These are phyloP conservation scores for Glaciozyma antarctica DNA, from an alignment of 768 basidiomycete genomes.

Conservation along the genomic window DNA sequence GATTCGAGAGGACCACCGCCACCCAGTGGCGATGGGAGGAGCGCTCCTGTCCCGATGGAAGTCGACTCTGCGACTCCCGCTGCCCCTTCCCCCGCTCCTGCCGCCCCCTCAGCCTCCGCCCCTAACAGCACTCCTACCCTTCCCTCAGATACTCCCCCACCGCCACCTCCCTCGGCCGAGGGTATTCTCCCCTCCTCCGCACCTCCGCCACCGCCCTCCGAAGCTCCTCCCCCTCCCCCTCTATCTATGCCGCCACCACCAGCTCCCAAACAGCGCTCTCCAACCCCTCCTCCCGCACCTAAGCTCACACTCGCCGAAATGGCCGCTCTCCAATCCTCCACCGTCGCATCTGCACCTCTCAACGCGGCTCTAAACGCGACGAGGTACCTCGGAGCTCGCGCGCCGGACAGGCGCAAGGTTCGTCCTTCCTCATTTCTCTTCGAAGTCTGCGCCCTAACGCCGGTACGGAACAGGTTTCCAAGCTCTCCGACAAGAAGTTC, in stretches of 20 bases:
- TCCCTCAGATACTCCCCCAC: not conserved
- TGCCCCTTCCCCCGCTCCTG: not conserved
- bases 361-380: constrained; percentile 38
- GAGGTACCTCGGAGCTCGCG: constrained; percentile 82
- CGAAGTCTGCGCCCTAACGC: not conserved
- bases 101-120: not conserved
- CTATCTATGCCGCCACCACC: constrained; percentile 44
- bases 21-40: too few species aligned
- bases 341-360: constrained; percentile 1
- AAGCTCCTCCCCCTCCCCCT: constrained; percentile 14
- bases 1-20: not conserved
- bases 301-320: constrained; percentile 29
- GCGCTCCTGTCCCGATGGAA: constrained; percentile 41
- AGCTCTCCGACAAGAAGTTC: constrained; percentile 92
- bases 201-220: constrained; percentile 41
- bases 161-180: not conserved
- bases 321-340: not conserved
- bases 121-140: too few species aligned
- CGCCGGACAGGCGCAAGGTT: constrained; percentile 82
- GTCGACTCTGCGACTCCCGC: not conserved
- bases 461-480: constrained; percentile 39
- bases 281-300: constrained; percentile 2
- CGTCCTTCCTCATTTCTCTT: constrained; percentile 38
- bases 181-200: constrained; percentile 35
- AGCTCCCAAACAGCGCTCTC: constrained; percentile 35